These are phyloP conservation scores for Crithidia fasciculata DNA, from an alignment of 208 protist species.

Conservation along the genomic window DNA sequence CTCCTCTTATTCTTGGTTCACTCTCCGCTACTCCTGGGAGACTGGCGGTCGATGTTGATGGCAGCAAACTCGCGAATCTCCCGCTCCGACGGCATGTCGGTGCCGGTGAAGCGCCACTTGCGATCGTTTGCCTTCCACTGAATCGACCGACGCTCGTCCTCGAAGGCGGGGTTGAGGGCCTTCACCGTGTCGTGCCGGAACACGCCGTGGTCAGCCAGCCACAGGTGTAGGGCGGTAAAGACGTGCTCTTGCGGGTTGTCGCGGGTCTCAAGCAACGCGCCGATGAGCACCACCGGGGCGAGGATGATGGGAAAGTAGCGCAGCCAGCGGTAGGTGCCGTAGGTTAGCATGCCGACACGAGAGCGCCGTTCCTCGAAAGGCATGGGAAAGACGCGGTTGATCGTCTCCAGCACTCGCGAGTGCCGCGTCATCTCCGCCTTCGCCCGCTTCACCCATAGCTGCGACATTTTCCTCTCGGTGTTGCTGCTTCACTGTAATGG, in stretches of 20 bases:
- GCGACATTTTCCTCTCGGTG: conserved; percentile 55
- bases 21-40: background rate
- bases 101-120: conserved; percentile 87
- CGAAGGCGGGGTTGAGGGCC: conserved; percentile 86
- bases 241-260: conserved; percentile 89
- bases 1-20: background rate
- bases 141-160: conserved; percentile 81
- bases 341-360: conserved; percentile 85
- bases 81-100: conserved; percentile 79
- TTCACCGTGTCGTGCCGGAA: conserved; percentile 90
- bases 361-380: conserved; percentile 88
- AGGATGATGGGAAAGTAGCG: conserved; percentile 81
- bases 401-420: conserved; percentile 78
- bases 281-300: conserved; percentile 64
- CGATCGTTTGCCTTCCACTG: conserved; percentile 89
- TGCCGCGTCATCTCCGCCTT: conserved; percentile 87
- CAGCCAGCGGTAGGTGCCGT: conserved; percentile 85
- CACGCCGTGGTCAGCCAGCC: conserved; percentile 87
- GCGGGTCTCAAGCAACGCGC: conserved; percentile 76
- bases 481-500: background rate
- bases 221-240: conserved; percentile 85
- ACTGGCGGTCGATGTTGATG: conserved; percentile 82
- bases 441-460: conserved; percentile 88
- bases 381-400: conserved; percentile 86
- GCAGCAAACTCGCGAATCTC: conserved; percentile 85